phyloP scores from a whole-genome alignment of 306 rosid genomes.

The Benincasa hispida region DNA sequence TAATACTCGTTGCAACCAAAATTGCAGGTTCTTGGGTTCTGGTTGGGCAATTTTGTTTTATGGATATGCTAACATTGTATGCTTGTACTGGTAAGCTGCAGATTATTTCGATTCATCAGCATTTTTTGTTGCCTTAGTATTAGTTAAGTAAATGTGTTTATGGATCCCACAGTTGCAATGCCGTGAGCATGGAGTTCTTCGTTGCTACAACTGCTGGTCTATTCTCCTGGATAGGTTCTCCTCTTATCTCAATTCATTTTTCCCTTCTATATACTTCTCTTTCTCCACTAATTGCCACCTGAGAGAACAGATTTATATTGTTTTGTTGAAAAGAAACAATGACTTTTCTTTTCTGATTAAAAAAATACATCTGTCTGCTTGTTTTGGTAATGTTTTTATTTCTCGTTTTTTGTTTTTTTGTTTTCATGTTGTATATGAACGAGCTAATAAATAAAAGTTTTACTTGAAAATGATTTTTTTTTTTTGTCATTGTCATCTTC shows the following conservation, averaged over 20 bases:
- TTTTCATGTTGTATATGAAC: too few relatives aligned
- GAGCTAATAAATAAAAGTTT: neutral
- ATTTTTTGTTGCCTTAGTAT: neutral
- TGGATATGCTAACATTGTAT: conserved; percentile 80
- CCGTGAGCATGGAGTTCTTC: conserved; percentile 1
- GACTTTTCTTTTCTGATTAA: neutral
- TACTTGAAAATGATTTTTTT: neutral
- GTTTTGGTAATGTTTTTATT: too few relatives aligned
- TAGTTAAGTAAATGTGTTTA: neutral
- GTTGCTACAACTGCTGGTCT: neutral
- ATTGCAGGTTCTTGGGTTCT: conserved; percentile 71
- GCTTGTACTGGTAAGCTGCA: conserved; percentile 55
- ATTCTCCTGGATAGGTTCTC: conserved; percentile 3
- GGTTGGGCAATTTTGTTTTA: conserved; percentile 73
- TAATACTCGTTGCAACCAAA: conserved; percentile 2
- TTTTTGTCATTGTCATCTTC: too few relatives aligned
- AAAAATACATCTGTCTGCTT: neutral
- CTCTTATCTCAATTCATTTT: neutral
- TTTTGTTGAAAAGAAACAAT: neutral
- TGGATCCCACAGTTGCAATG: conserved; percentile 1
- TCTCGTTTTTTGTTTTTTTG: too few relatives aligned
- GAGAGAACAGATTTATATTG: neutral
- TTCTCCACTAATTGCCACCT: neutral
- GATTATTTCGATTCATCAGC: conserved; percentile 9
- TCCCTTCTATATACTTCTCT: neutral